These are phyloP conservation scores for Basidioascus undulatus DNA, from an alignment of 768 basidiomycete genomes.

Conservation along the genomic window DNA sequence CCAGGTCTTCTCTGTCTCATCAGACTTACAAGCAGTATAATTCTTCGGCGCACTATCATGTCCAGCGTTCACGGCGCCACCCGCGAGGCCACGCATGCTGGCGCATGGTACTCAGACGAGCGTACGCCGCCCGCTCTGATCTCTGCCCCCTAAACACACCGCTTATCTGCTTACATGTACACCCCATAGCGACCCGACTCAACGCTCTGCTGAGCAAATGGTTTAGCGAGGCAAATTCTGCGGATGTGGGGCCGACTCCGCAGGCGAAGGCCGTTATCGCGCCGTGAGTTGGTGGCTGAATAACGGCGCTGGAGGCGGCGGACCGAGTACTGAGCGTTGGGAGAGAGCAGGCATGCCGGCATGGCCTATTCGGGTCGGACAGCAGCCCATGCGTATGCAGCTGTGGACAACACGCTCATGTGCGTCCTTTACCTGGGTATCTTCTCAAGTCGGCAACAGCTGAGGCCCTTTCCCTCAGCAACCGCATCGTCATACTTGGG, in stretches of 20 bases:
- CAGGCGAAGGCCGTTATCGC: constrained; percentile 64
- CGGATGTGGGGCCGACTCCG: neutral
- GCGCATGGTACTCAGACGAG: constrained; percentile 63
- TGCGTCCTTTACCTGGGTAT: constrained; percentile 20
- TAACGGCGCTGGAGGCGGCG: too few species aligned
- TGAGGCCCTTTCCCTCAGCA: constrained; percentile 26
- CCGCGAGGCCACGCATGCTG: constrained; percentile 61
- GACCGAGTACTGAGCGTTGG: neutral
- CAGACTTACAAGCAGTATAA: too few species aligned
- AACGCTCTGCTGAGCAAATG: neutral
- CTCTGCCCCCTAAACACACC: neutral
- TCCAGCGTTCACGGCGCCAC: too few species aligned
- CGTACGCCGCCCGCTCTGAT: constrained; percentile 21
- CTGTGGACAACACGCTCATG: constrained; percentile 61
- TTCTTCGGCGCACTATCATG: too few species aligned
- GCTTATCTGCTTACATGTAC: neutral
- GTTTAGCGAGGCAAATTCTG: too few species aligned
- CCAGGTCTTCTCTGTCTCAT: too few species aligned
- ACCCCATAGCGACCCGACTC: constrained; percentile 27
- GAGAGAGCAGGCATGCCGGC: neutral
- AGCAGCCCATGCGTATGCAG: constrained; percentile 89
- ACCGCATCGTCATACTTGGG: constrained; percentile 78
- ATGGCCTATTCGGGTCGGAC: constrained; percentile 56
- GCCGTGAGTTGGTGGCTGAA: constrained; percentile 57
- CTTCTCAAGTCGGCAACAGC: neutral